These are phyloP conservation scores for Elongisporangium undulatum DNA, from an alignment of 352 stramenopile genomes.

Conservation along the genomic window DNA sequence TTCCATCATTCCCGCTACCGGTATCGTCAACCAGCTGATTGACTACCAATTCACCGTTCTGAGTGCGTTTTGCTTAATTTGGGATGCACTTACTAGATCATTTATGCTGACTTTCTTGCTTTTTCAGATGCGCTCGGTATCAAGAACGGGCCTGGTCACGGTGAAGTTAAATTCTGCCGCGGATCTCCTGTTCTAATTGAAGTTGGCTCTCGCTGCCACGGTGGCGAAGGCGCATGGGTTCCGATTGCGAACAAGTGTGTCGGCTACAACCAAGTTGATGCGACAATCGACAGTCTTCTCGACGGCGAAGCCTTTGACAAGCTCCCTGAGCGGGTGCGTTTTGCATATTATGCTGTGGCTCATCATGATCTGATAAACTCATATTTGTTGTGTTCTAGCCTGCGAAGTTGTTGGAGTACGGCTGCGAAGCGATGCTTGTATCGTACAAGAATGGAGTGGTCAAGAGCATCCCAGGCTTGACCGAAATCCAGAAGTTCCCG, in stretches of 20 bases:
- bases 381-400: constrained; percentile 28
- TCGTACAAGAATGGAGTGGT: constrained; percentile 90
- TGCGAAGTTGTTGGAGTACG: constrained; percentile 70
- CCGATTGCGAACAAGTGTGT: constrained; percentile 90
- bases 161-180: constrained; percentile 84
- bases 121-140: constrained; percentile 60
- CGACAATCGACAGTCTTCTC: constrained; percentile 81
- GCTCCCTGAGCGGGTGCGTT: constrained; percentile 46
- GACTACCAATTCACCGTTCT: constrained; percentile 82
- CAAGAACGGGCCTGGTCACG: constrained; percentile 68
- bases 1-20: constrained; percentile 62
- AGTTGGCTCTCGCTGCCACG: constrained; percentile 94
- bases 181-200: constrained; percentile 92
- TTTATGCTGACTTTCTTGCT: constrained; percentile 4
- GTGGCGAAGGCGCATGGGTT: constrained; percentile 93
- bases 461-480: constrained; percentile 85
- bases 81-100: background rate
- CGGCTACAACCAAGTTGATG: constrained; percentile 93
- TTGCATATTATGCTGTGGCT: background rate
- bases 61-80: constrained; percentile 11
- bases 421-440: constrained; percentile 92
- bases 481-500: constrained; percentile 89
- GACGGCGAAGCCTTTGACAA: constrained; percentile 49
- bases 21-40: constrained; percentile 74
- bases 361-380: constrained; percentile 1